A percentile compares a stretch with the other conserved stretches of the same genome.
Conservation (phyloP, 2,329 filamentous ascomycete genomes). For the Zalaria sp. region DNA sequence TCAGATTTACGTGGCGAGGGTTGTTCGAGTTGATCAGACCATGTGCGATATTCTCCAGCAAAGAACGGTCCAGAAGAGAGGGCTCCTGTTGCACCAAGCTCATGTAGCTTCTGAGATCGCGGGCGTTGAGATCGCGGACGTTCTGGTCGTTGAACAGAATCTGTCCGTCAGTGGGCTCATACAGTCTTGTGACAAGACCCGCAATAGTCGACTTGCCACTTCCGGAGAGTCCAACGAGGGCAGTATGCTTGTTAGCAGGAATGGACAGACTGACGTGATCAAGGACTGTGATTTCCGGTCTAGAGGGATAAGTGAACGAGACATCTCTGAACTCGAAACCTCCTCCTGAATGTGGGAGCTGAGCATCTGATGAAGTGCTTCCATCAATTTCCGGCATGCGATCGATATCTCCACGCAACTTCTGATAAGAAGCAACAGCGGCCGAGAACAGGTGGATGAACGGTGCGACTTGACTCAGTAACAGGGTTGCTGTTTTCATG, state of each 20-base stretch:
- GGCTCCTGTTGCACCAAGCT: constrained; percentile 36
- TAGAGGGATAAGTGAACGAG: constrained; percentile 26
- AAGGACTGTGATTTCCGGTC: constrained; percentile 24
- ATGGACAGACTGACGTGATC: constrained; percentile 22
- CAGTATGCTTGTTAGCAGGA: constrained; percentile 25
- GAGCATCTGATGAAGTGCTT: constrained; percentile 16
- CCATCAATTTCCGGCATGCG: constrained; percentile 25
- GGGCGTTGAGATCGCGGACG: constrained; percentile 22
- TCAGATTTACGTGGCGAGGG: constrained; percentile 23
- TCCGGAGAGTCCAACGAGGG: constrained; percentile 27
- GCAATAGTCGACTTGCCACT: constrained; percentile 29
- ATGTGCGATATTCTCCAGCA: constrained; percentile 40
- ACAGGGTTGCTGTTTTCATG: constrained; percentile 23
- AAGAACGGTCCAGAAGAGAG: constrained; percentile 35
- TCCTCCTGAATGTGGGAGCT: constrained; percentile 9
- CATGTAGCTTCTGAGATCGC: constrained; percentile 21
- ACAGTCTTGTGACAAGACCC: constrained; percentile 19
- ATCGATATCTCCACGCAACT: constrained; percentile 45
- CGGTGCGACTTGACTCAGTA: constrained; percentile 31
- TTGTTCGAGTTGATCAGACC: constrained; percentile 29
- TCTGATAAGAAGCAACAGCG: constrained; percentile 40
- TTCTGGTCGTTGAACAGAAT: constrained; percentile 24
- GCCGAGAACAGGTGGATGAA: constrained; percentile 36
- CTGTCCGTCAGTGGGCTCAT: constrained; percentile 21
- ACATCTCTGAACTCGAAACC: constrained; percentile 23